These are phyloP conservation scores for Malus fusca DNA, from an alignment of 306 rosid genomes.

Conservation along the genomic window DNA sequence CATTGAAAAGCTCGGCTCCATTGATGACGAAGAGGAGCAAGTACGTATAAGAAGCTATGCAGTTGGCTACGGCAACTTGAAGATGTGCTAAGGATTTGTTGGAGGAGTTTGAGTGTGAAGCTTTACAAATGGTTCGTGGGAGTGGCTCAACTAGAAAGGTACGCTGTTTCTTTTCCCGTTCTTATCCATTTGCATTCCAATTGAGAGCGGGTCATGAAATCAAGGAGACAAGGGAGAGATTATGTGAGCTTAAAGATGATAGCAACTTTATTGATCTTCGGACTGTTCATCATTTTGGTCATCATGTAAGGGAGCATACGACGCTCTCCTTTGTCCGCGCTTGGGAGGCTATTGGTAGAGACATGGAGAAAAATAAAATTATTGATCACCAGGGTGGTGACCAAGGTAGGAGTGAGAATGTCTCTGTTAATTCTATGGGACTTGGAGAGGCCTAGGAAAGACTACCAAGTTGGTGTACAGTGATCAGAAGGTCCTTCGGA, in stretches of 20 bases:
- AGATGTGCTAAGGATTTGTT: conserved; percentile 12
- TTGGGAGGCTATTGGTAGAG: conserved; percentile 27
- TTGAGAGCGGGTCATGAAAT: conserved; percentile 3
- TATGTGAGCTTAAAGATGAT: conserved; percentile 10
- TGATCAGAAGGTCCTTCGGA: not conserved
- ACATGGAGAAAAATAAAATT: conserved; percentile 1
- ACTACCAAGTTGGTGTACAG: not conserved
- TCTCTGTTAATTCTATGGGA: not conserved
- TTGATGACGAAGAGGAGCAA: conserved; percentile 20
- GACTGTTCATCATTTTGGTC: not conserved
- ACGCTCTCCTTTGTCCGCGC: too few species aligned
- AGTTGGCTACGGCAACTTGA: conserved; percentile 16
- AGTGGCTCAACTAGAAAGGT: conserved; percentile 3
- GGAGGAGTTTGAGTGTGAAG: conserved; percentile 22
- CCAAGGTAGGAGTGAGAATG: not conserved
- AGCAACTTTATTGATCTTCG: not conserved
- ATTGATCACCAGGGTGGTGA: not conserved
- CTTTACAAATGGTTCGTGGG: not conserved
- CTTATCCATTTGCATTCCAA: conserved; percentile 4
- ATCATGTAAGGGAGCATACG: too few species aligned
- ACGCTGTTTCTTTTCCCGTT: conserved; percentile 1
- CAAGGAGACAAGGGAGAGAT: not conserved
- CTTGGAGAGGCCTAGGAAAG: conserved; percentile 1
- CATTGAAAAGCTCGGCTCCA: not conserved
- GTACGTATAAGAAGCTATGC: not conserved